Evolutionary conservation across 2,329 filamentous ascomycete genomes (phyloP).

Genomic region (Curvularia verruculosa): DNA sequence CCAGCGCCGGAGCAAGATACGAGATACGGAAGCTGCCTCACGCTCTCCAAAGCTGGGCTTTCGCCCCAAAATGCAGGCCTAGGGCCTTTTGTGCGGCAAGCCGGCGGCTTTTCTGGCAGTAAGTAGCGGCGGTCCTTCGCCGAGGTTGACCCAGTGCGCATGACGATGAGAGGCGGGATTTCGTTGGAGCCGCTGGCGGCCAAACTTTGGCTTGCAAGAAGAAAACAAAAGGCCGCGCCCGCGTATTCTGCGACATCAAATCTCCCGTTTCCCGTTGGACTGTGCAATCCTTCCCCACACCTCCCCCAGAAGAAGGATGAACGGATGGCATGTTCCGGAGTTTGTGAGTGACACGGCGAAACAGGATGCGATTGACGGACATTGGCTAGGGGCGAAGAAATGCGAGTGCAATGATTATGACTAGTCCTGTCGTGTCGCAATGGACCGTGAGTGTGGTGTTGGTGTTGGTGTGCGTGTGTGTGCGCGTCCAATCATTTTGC

Average conservation of each 20-base stretch:
- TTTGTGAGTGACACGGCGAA: background rate
- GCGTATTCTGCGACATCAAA: constrained; percentile 11
- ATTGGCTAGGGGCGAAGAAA: background rate
- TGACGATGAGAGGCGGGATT: constrained; percentile 30
- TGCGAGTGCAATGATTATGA: constrained; percentile 1
- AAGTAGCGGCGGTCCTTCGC: constrained; percentile 7
- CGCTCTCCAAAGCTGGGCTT: constrained; percentile 9
- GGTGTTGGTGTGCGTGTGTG: background rate
- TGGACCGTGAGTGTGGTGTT: background rate
- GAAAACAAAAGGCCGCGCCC: constrained; percentile 7
- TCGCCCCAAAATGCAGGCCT: constrained; percentile 11
- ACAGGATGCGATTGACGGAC: constrained; percentile 14
- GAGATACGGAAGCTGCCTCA: constrained; percentile 19
- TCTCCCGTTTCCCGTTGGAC: constrained; percentile 8
- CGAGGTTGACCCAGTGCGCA: constrained; percentile 15
- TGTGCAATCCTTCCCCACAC: constrained; percentile 5
- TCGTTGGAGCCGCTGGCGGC: constrained; percentile 14
- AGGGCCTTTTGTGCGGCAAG: constrained; percentile 8
- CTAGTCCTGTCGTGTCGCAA: constrained; percentile 4
- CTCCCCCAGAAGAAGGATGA: constrained; percentile 3
- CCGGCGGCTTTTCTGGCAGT: constrained; percentile 5
- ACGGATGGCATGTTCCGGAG: constrained; percentile 3
- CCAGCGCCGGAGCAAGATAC: constrained; percentile 18
- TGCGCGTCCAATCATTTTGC: background rate
- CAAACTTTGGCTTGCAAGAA: constrained; percentile 7